Base-by-base conservation (phyloP, 2,329 filamentous ascomycete genomes). In the Pseudogymnoascus sp. region DNA sequence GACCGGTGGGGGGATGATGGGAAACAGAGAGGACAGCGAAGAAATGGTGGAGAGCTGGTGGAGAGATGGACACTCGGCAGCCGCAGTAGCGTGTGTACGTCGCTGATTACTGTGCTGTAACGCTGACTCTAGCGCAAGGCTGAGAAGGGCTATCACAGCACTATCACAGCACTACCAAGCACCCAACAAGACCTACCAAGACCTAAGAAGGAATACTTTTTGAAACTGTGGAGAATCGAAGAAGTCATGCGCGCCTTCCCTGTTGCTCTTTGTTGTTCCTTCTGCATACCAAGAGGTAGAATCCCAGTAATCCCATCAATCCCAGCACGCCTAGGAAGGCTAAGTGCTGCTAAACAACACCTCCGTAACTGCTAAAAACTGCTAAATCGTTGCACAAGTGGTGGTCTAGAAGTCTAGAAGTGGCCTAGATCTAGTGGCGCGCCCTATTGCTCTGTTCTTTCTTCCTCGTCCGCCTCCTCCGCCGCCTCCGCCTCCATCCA, bases 191-290 rank as follows among this genome's bases (percentile, higher is more conserved):
- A 25, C 44, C 44, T 28, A 50, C 7, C 44, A 50, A n/a, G 44
- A 50, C 23, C 44, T 23, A 50, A 28, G 23, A 50, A 28, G 23
- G 44, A 50, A 50, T 28, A 50, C 21, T 50, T 50, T 42, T 50
- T 28, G 21, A 28, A 50, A 50, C 44, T 50, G 44, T 50, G 44
- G 44, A 50, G 44, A 50, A 50, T 50, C 44, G 44, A 50, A 50
- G 44, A 50, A 50, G 44, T 50, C 44, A 50, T 50, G 44, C 44
- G 44, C 44, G 23, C 44, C 44, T 50, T 50, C 44, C 44, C 44
- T 50, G 44, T 18, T 50, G 14, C 44, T 10, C 12, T 50, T 50
- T 50, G 40, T 50, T 50, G 44, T 50, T 50, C 44, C 44, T 50
- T 50, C 44, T 50, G 44, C 44, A 50, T 28, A 50, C 44, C 14